Conservation (phyloP, 75 land plant species). For the Selaginella tamariscina region DNA sequence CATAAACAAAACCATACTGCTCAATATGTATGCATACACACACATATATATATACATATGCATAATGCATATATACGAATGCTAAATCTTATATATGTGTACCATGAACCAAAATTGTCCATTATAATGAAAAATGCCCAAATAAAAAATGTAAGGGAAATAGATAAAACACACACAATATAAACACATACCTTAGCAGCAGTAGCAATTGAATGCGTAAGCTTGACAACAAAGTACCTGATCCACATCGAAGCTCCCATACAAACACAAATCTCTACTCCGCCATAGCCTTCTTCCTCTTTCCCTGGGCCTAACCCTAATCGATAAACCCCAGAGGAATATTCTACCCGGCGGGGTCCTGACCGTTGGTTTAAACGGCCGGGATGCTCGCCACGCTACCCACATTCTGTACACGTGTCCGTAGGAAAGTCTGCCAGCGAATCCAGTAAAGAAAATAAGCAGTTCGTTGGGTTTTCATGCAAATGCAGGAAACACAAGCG, state of each 20-base stretch:
- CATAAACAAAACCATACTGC: neutral
- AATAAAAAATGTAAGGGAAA: too few species aligned
- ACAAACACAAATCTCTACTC: neutral
- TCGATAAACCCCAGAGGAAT: too few species aligned
- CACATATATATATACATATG: too few species aligned
- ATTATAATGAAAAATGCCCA: too few species aligned
- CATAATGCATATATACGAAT: too few species aligned
- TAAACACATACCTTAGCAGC: neutral
- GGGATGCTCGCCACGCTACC: neutral
- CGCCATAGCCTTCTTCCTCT: neutral
- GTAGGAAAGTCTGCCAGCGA: too few species aligned
- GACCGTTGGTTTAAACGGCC: neutral
- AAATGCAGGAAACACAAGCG: neutral
- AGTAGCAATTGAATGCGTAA: neutral
- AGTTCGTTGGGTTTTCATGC: conserved; percentile 3
- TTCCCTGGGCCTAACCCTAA: neutral
- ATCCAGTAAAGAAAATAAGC: too few species aligned
- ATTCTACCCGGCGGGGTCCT: neutral
- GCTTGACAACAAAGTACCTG: neutral
- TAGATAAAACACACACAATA: too few species aligned
- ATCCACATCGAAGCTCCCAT: neutral
- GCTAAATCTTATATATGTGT: too few species aligned
- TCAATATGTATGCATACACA: too few species aligned
- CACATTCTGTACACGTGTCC: neutral
- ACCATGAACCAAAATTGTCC: too few species aligned